Conservation (phyloP, 2,329 filamentous ascomycete species). For the Sphaerulina vaccinii region DNA sequence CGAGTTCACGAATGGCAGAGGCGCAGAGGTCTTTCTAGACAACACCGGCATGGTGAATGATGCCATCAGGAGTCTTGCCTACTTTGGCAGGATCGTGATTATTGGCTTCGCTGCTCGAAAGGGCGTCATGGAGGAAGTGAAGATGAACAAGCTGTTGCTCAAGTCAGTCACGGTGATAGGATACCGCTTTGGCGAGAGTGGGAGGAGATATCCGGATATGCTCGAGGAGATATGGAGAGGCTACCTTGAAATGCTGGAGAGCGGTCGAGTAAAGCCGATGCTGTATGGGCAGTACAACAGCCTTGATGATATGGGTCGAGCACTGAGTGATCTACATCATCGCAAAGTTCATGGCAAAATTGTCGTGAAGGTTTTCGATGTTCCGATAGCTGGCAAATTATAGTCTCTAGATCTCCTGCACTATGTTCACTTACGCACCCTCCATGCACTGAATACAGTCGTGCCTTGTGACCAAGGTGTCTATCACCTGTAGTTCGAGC, state of each 20-base stretch:
- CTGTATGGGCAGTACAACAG: conserved; percentile 53
- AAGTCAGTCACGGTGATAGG: conserved; percentile 55
- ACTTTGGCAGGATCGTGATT: conserved; percentile 56
- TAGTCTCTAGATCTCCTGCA: too few species aligned
- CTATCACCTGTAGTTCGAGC: conserved; percentile 9
- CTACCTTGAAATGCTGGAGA: conserved; percentile 50
- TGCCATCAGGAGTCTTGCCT: conserved; percentile 55
- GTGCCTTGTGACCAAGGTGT: too few species aligned
- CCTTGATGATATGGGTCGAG: conserved; percentile 50
- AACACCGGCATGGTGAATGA: conserved; percentile 57
- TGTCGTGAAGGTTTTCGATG: conserved; percentile 47
- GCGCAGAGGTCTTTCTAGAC: conserved; percentile 60
- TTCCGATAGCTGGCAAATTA: conserved; percentile 27
- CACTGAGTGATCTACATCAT: conserved; percentile 52
- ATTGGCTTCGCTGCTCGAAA: conserved; percentile 58
- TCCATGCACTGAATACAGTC: too few species aligned
- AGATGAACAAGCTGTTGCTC: conserved; percentile 56
- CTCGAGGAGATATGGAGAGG: conserved; percentile 53
- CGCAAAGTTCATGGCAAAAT: conserved; percentile 58
- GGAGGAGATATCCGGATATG: conserved; percentile 50
- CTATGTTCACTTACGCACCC: too few species aligned
- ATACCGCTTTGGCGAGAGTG: conserved; percentile 59
- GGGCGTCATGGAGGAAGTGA: conserved; percentile 55
- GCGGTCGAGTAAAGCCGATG: conserved; percentile 51
- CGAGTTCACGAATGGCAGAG: conserved; percentile 48